A percentile compares a stretch with the other conserved stretches of the same genome.
These are phyloP conservation scores for Epichloe glyceriae DNA, from an alignment of 2,329 filamentous ascomycete species.

Conservation along the genomic window DNA sequence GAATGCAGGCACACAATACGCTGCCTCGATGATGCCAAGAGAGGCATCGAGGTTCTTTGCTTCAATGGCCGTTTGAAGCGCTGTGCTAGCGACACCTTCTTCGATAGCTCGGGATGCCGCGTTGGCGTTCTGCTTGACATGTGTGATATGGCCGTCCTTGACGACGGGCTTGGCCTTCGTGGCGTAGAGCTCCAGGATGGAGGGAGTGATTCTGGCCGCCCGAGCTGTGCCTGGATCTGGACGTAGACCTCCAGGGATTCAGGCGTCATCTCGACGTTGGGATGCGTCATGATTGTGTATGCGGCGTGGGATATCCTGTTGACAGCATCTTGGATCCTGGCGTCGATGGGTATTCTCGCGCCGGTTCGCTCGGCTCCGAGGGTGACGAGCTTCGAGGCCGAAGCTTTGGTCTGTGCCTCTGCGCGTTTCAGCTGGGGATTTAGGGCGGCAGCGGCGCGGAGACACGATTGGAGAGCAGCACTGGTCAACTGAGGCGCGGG, in stretches of 20 bases:
- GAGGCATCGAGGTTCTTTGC: constrained; percentile 66
- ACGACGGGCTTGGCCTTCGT: constrained; percentile 62
- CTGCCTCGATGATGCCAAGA: constrained; percentile 59
- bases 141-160: constrained; percentile 45
- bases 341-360: constrained; percentile 17
- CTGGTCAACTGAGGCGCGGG: constrained; percentile 30
- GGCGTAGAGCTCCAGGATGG: constrained; percentile 70
- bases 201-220: constrained; percentile 61
- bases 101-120: constrained; percentile 60
- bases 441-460: constrained; percentile 30
- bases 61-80: constrained; percentile 68
- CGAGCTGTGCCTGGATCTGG: constrained; percentile 58
- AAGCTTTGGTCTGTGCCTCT: constrained; percentile 27
- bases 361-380: constrained; percentile 25
- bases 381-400: constrained; percentile 42
- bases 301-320: constrained; percentile 44
- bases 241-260: constrained; percentile 63
- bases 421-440: constrained; percentile 27
- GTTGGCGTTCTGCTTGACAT: constrained; percentile 52
- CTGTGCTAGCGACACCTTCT: constrained; percentile 53
- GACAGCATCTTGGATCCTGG: constrained; percentile 29
- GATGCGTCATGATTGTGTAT: constrained; percentile 59
- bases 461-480: constrained; percentile 31
- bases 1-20: constrained; percentile 55
- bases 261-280: constrained; percentile 68